Base-by-base conservation (phyloP, 495 filamentous ascomycete species). In the Aspergillus funiculosus region DNA sequence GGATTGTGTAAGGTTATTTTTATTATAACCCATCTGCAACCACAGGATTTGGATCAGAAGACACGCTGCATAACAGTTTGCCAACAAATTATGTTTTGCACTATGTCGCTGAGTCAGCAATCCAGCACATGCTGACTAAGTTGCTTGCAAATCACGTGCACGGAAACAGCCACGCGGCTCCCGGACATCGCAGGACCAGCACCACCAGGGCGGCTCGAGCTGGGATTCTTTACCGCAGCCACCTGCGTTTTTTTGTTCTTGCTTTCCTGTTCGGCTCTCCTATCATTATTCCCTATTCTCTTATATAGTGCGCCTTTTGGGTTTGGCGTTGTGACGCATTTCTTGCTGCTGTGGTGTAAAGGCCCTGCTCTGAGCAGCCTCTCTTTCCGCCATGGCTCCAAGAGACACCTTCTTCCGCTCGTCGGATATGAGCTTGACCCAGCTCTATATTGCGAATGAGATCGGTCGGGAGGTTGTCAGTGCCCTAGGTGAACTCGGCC, bases 351-450 rank as follows among this genome's bases (percentile, higher is more conserved):
- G 43, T 44, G 53, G 60, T 62, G 57, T 50, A 54, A 57, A 58
- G 50, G 48, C 41, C 30, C 52, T 62, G 58, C 60, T 62, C 19
- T 29, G 40, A 45, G 56, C 36, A 61, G 61, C 50, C 54, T 34
- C 32, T 46, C 54, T 36, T 52, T 56, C 29, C 68, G 64, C 56
- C 66, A 74, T 74, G 71, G 69, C 68, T 67, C 66, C 68, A 31
- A 76, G 85, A 71, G 89, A 97, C 69, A 94, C 88, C 68, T 83
- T 95, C 74, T 96, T 99, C 85, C 92, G 94, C 75, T 97, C 94
- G 62, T 83, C 89, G 85, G 90, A 97, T 70, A 99, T 99, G 92
- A 94, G 89, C 78, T 82, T 99, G 80, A 94, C 94, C 63, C 92
- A 97, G 79, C 83, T 99, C 56, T 99, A 96, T 71, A 89, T 97